Conservation (phyloP, 1,284 basidiomycete genomes). For the Blastosporella zonata region DNA sequence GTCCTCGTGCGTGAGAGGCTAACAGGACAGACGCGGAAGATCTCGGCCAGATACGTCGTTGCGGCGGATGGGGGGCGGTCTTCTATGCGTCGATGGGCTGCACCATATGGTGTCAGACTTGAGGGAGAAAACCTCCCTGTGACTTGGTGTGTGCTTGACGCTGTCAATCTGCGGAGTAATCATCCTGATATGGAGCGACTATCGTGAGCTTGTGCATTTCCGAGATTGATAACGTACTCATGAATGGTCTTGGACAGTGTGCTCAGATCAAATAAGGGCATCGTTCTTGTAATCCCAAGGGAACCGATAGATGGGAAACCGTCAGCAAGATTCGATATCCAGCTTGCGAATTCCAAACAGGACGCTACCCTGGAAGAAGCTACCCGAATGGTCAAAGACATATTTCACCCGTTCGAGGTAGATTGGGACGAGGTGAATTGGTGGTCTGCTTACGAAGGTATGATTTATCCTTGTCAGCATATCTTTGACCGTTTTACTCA, state of each 20-base stretch:
- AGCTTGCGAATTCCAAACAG: slow-evolving; percentile 16
- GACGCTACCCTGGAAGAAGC: slow-evolving; percentile 16
- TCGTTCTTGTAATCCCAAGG: slow-evolving; percentile 17
- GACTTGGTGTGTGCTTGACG: slow-evolving; percentile 19
- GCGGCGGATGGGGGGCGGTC: slow-evolving; percentile 18
- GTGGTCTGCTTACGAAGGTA: slow-evolving; percentile 21
- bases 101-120: slow-evolving; percentile 12
- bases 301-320: slow-evolving; percentile 19
- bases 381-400: slow-evolving; percentile 12
- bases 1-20: slow-evolving; percentile 12
- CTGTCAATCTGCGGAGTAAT: slow-evolving; percentile 15
- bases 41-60: slow-evolving; percentile 11
- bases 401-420: slow-evolving; percentile 15
- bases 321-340: slow-evolving; percentile 19
- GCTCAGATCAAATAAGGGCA: slow-evolving; percentile 15
- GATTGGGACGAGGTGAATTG: slow-evolving; percentile 19
- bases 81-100: slow-evolving; percentile 17
- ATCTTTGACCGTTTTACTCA: neutral
- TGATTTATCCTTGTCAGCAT: neutral
- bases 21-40: slow-evolving; percentile 10
- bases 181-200: slow-evolving; percentile 17
- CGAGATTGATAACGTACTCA: neutral
- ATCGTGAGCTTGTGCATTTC: slow-evolving; percentile 6
- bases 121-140: slow-evolving; percentile 16
- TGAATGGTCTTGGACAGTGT: slow-evolving; percentile 3